Evolutionary conservation across 805 yeast species (phyloP), one percentile per base, ranked within the genome.

Genomic region (Pichia scutulata): DNA sequence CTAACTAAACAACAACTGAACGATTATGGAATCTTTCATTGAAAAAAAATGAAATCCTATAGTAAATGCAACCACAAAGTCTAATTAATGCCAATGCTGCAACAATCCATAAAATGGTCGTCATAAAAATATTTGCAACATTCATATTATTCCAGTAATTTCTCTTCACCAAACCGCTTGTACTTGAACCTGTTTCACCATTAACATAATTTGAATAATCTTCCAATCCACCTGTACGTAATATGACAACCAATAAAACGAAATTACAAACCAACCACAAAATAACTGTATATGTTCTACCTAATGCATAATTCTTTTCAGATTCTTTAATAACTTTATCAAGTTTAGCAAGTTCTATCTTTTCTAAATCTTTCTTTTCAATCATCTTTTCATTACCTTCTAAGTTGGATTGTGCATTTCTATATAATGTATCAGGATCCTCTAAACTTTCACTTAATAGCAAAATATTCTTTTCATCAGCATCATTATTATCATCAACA

Each of bases 61-160:
- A 90, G 49, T 77, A 62, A 1, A 78, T 61, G 53, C 93, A 81
- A 2, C 97, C 96, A 28, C 81, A 47, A 54, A 89, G 81, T 55
- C 97, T 74, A 62, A 87, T 80, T 7, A 82, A 75, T 1, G 97
- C 96, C 68, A 88, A 74, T 6, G 79, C 84, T 1, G 96, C 96
- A 44, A 92, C 97, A 25, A 87, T 72, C 97, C 98, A 92, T 57
- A 92, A 73, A 43, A 92, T 82, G 39, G 90, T 86, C 13, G 89
- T 78, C 72, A 92, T 78, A 63, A 90, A 92, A 2, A 78, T 70
- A 48, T 53, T 56, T 2, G 66, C 56, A n/a, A 58, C 52, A 19
- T 54, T 28, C 39, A 44, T 45, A 25, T 58, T 56, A 43, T 50
- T 48, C 55, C 55, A 55, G 23, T 55, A 57, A 25, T 48, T 47